Percentiles rank a stretch among this genome's conserved stretches.
These are phyloP conservation scores for Hypoxylon crocopeplum DNA, from an alignment of 495 filamentous ascomycete species.

Conservation along the genomic window DNA sequence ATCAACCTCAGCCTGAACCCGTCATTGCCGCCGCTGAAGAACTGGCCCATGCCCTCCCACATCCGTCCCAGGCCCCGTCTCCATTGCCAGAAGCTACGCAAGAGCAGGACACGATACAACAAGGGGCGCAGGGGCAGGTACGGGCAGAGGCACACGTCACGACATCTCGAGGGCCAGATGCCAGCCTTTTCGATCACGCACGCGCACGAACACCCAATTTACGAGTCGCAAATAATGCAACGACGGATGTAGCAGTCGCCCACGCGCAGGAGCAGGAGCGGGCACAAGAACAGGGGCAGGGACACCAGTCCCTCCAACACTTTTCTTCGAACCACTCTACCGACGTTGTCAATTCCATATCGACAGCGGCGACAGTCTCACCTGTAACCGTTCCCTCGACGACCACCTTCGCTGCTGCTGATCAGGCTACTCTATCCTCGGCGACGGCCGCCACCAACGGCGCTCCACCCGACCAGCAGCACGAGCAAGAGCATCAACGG, in stretches of 20 bases:
- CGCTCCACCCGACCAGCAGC: conserved; percentile 14
- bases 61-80: conserved; percentile 34
- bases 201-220: conserved; percentile 24
- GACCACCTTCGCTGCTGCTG: conserved; percentile 20
- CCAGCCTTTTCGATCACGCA: conserved; percentile 15
- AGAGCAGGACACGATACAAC: conserved; percentile 37
- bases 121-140: conserved; percentile 35
- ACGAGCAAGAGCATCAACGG: conserved; percentile 16
- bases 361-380: conserved; percentile 21
- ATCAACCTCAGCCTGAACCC: conserved; percentile 49
- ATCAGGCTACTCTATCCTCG: conserved; percentile 19
- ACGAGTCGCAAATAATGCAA: conserved; percentile 29
- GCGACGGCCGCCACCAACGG: conserved; percentile 31
- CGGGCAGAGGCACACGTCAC: conserved; percentile 21
- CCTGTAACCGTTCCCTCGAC: conserved; percentile 9
- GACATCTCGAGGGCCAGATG: conserved; percentile 15
- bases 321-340: conserved; percentile 26
- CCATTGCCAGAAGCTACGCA: conserved; percentile 36
- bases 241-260: conserved; percentile 28
- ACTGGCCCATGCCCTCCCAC: conserved; percentile 43
- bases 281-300: conserved; percentile 13
- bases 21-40: conserved; percentile 46
- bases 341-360: conserved; percentile 21
- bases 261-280: conserved; percentile 39
- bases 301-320: conserved; percentile 7